Evolutionary conservation across 345 rosid species (phyloP), one percentile per base, ranked within the genome.

Genomic region (Eutrema heterophyllum): DNA sequence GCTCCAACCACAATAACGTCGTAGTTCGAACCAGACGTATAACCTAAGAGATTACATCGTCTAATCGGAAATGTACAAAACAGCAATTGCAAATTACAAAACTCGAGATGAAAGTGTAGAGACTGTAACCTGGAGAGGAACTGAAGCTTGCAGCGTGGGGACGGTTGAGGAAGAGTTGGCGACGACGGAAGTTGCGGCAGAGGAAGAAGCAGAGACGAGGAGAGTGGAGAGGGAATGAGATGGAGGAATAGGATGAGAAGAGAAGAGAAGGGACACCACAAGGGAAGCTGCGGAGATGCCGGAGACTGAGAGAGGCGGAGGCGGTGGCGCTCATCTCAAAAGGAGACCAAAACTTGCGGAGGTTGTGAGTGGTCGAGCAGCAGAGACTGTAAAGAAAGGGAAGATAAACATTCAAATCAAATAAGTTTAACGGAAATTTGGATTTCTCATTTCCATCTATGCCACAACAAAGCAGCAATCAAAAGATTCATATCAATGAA

Each of bases 1-100:
- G 89, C 98, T 68, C 96, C 96, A 68, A 94, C 96, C 69, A 94
- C 98, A 44, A 94, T 88, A 3, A 94, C 98, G 41, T 91, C 97
- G 54, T 76, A 91, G 63, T 67, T 91, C 69, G 93, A 95, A 41
- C 83, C 93, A 50, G 9, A 73, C 8, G 71, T 80, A 63, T 67
- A 44, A 68, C 81, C 81, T 65, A 9, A 89, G 79, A 89, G 79
- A 80, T 80, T 76, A 81, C 53, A 29, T 27, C 13, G 32, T 29
- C 24, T 54, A 50, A 66, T 67, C 51, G 32, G 32, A 35, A 60
- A 60, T 15, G 48, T 11, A 67, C 3, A 26, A 49, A 46, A 36
- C 32, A 9, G 26, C 10, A 50, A 21, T 29, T 7, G 24, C 3
- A 41, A 24, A 7, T 41, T 29, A 68, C 5, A 55, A 14, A 32